Evolutionary conservation across 352 stramenopile genomes (phyloP).

Genomic region (Thalassiosira mediterranea): DNA sequence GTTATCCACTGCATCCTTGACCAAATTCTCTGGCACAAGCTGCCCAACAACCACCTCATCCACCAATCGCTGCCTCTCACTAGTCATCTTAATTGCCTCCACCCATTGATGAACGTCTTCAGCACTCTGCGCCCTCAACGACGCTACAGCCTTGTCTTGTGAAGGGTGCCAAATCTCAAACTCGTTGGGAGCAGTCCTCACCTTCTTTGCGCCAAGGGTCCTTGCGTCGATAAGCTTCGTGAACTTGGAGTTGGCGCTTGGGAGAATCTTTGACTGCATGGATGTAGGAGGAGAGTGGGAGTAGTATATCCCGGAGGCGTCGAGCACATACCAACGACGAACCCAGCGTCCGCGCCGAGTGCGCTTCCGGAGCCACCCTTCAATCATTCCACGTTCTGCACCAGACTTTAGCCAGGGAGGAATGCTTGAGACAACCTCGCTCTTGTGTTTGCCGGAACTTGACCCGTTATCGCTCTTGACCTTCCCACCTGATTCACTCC

Average conservation of each 20-base stretch:
- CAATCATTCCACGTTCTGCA: slow-evolving; percentile 22
- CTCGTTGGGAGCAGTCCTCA: slow-evolving; percentile 4
- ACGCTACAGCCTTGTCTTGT: slow-evolving; percentile 7
- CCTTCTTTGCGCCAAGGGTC: slow-evolving; percentile 2
- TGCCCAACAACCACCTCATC: slow-evolving; percentile 37
- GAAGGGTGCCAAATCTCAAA: slow-evolving; percentile 34
- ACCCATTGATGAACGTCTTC: slow-evolving; percentile 24
- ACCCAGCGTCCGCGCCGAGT: slow-evolving; percentile 34
- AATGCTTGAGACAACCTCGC: neutral
- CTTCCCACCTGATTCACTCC: neutral
- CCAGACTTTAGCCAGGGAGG: slow-evolving; percentile 16
- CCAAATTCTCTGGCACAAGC: neutral
- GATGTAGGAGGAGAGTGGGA: slow-evolving; percentile 17
- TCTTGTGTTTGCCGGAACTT: neutral
- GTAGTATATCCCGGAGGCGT: slow-evolving; percentile 44
- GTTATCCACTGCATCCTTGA: too few relatives aligned
- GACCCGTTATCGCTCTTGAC: neutral
- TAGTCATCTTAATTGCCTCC: slow-evolving; percentile 17
- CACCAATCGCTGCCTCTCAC: slow-evolving; percentile 23
- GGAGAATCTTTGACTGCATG: neutral
- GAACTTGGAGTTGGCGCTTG: slow-evolving; percentile 6
- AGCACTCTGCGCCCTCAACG: slow-evolving; percentile 13
- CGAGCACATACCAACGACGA: slow-evolving; percentile 31
- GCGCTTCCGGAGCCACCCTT: slow-evolving; percentile 39
- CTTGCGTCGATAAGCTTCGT: slow-evolving; percentile 24